Conservation (phyloP, 805 yeast genomes). For the Candida nemodendra region DNA sequence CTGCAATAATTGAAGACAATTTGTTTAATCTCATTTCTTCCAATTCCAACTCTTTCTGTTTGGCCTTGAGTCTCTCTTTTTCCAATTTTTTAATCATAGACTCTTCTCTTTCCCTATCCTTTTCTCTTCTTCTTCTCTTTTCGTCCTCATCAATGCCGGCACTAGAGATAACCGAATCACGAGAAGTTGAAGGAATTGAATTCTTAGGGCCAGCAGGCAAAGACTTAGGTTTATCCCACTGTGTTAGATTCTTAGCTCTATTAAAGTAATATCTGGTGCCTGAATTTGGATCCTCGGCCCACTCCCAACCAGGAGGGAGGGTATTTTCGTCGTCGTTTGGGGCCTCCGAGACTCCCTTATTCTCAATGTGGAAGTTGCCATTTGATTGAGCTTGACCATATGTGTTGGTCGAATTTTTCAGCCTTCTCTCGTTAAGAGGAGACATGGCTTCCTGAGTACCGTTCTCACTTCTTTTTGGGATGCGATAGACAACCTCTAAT, state of each 20-base stretch:
- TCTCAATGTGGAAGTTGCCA: no score
- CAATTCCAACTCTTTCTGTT: constrained; percentile 24
- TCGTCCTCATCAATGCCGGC: constrained; percentile 21
- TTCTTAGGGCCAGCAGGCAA: constrained; percentile 19
- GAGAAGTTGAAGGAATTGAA: neutral
- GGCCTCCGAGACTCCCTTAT: constrained; percentile 14
- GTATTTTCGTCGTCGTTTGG: constrained; percentile 29
- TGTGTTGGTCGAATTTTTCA: constrained; percentile 9
- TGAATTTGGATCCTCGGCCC: constrained; percentile 46
- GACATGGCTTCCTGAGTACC: constrained; percentile 5
- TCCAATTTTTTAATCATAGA: constrained; percentile 30
- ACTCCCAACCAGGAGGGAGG: constrained; percentile 68
- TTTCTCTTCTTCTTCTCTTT: constrained; percentile 25
- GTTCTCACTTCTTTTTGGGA: constrained; percentile 57
- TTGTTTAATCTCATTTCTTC: constrained; percentile 26
- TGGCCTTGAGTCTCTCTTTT: constrained; percentile 35
- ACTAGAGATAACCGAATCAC: neutral
- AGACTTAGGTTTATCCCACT: constrained; percentile 59
- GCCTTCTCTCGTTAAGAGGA: constrained; percentile 26
- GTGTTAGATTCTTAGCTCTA: constrained; percentile 43
- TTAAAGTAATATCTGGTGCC: constrained; percentile 55
- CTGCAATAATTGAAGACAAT: constrained; percentile 29
- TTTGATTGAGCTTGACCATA: neutral
- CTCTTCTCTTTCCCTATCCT: constrained; percentile 31
- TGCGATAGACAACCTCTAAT: constrained; percentile 79